Conservation (phyloP, 2,329 filamentous ascomycete genomes). For the Teratosphaeriaceae sp. region DNA sequence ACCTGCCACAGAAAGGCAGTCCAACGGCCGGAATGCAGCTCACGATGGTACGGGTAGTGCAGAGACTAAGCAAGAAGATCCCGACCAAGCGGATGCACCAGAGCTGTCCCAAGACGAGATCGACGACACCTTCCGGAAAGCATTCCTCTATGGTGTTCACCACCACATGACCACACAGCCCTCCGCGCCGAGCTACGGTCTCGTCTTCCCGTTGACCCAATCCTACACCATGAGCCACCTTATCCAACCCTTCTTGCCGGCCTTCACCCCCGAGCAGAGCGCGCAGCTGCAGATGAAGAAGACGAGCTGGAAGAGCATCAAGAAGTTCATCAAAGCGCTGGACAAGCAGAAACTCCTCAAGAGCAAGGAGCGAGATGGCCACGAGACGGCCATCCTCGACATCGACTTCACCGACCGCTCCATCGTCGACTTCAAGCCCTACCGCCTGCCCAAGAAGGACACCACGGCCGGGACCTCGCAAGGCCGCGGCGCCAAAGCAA, state of each 20-base stretch:
- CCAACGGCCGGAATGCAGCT: conserved; percentile 20
- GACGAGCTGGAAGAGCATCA: conserved; percentile 63
- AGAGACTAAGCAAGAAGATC: conserved; percentile 23
- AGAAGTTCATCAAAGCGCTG: conserved; percentile 62
- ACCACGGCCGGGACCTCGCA: conserved; percentile 32
- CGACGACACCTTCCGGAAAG: conserved; percentile 57
- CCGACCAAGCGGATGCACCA: conserved; percentile 25
- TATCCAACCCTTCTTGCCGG: conserved; percentile 60
- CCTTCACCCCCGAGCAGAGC: conserved; percentile 48
- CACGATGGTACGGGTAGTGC: conserved; percentile 13
- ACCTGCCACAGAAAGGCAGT: background rate
- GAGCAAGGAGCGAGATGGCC: conserved; percentile 57
- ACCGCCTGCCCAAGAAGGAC: conserved; percentile 55
- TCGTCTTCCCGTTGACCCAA: conserved; percentile 57
- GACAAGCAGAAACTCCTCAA: conserved; percentile 59
- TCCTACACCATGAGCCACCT: conserved; percentile 58
- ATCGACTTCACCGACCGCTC: conserved; percentile 56
- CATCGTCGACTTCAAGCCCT: conserved; percentile 53
- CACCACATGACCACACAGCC: conserved; percentile 53
- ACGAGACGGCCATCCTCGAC: conserved; percentile 58
- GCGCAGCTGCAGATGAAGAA: conserved; percentile 62
- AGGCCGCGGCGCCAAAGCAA: conserved; percentile 31
- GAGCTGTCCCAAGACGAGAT: conserved; percentile 56
- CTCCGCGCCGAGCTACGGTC: conserved; percentile 44
- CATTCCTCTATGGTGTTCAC: conserved; percentile 57